Base-by-base conservation (phyloP, 805 yeast genomes). In the Debaryomyces castellii region DNA sequence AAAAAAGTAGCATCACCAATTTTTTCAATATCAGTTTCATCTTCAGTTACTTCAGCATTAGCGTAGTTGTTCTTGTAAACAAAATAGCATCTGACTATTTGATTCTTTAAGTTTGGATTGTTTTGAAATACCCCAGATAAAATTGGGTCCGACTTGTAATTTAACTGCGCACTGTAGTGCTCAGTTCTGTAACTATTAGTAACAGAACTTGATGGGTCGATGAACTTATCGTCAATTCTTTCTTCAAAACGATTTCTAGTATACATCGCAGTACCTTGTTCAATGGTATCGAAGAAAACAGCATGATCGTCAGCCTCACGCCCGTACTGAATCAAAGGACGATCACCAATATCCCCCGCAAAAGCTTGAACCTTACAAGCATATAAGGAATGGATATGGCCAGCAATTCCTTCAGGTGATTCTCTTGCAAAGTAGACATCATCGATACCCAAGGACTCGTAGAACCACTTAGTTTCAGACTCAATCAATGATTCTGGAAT, bases 331-430 rank as follows among this genome's bases (percentile, higher is more conserved):
- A 92, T 84, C 52, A 82, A 78, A 17, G 85, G 84, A 51, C 71
- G 69, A 12, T 53, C 55, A 5, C 50, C 40, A 16, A 39, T 44
- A 39, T 50, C 60, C 37, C 56, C 54, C 21, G 64, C 58, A 47
- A 66, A 88, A 6, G 96, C 96, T 55, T 92, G 94, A 44, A 94
- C 79, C 64, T 94, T 94, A 46, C 97, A 91, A 27, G 97, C 88
- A 67, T 92, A 92, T 44, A 92, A 74, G 8, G 97, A 87, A 59
- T 87, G 87, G 55, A 92, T 88, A 60, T 91, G 90, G 44, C 85
- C 79, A 14, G 88, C 91, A 53, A 92, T 87, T 49, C 85, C 87
- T 43, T 78, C 81, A 11, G 91, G 86, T 4, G 87, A 73, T 61
- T 92, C 97, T 51, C 86, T 81, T 36, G 94, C 94, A 63, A 92